Evolutionary conservation across 2,329 filamentous ascomycete genomes (phyloP).

Genomic region (Trichoderma sp.): DNA sequence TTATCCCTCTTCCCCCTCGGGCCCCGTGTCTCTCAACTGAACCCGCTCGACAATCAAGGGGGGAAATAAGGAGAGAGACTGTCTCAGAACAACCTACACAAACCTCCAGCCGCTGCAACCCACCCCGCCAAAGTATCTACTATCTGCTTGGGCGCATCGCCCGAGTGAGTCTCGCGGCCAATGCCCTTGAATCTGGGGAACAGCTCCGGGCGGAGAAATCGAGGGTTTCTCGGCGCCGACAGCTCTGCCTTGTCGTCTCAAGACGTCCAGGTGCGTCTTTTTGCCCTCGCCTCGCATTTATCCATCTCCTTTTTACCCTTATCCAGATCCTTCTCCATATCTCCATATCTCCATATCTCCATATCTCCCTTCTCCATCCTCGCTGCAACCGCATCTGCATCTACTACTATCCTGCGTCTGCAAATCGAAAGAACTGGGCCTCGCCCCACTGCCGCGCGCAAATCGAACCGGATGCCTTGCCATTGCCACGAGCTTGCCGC

Average conservation of each 20-base stretch:
- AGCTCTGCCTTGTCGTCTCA: constrained; percentile 50
- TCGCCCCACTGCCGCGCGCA: constrained; percentile 7
- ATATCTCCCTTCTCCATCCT: constrained; percentile 2
- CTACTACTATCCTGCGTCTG: neutral
- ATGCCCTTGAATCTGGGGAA: constrained; percentile 33
- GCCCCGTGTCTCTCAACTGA: neutral
- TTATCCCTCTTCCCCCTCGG: neutral
- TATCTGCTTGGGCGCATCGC: constrained; percentile 1
- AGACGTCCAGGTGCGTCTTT: constrained; percentile 45
- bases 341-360: neutral
- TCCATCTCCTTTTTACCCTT: neutral
- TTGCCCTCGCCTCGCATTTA: neutral
- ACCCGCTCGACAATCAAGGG: neutral
- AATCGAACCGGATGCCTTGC: neutral
- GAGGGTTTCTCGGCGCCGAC: constrained; percentile 50
- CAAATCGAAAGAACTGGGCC: neutral
- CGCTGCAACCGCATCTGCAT: constrained; percentile 15
- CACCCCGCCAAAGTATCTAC: neutral
- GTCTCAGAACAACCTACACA: neutral
- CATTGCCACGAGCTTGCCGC: neutral
- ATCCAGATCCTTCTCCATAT: neutral
- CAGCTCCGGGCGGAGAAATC: constrained; percentile 39
- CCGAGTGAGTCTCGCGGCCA: constrained; percentile 22
- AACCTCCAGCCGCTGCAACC: neutral
- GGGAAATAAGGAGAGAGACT: neutral